Percentiles rank a stretch among this genome's conserved stretches.
Evolutionary conservation across 371 early-diverging fungal species (phyloP).

Genomic region (Syncephalastrum sp.): DNA sequence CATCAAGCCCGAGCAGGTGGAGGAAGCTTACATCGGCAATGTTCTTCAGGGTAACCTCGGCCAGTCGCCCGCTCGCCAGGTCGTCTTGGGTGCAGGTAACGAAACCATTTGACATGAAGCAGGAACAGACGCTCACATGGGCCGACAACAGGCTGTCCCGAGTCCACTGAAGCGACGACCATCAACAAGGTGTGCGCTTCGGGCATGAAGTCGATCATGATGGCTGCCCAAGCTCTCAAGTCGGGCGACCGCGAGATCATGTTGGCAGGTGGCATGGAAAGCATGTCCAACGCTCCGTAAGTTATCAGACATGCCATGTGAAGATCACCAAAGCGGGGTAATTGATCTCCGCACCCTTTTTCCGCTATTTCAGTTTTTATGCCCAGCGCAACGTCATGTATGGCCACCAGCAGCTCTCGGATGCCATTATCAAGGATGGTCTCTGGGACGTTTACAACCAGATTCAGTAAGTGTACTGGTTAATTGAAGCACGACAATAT

Average conservation of each 20-base stretch:
- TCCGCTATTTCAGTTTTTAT: conserved; percentile 49
- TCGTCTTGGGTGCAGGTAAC: conserved; percentile 63
- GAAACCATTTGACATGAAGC: background rate
- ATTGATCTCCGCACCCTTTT: conserved; percentile 4
- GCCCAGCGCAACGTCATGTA: conserved; percentile 67
- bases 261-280: conserved; percentile 95
- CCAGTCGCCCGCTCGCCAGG: conserved; percentile 90
- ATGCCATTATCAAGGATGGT: conserved; percentile 94
- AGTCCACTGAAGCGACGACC: conserved; percentile 81
- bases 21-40: conserved; percentile 92
- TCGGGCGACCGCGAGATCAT: conserved; percentile 62
- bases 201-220: conserved; percentile 86
- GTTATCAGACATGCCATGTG: conserved; percentile 20
- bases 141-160: conserved; percentile 58
- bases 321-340: conserved; percentile 1
- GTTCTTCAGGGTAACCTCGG: conserved; percentile 82
- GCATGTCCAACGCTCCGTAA: conserved; percentile 91
- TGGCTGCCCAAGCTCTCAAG: conserved; percentile 71
- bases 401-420: conserved; percentile 81
- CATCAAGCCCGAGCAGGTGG: conserved; percentile 67
- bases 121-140: background rate
- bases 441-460: conserved; percentile 92
- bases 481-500: background rate
- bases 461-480: conserved; percentile 50
- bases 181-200: conserved; percentile 96